Evolutionary conservation across 2,329 filamentous ascomycete genomes (phyloP).

Genomic region (Epichloe amarillans): DNA sequence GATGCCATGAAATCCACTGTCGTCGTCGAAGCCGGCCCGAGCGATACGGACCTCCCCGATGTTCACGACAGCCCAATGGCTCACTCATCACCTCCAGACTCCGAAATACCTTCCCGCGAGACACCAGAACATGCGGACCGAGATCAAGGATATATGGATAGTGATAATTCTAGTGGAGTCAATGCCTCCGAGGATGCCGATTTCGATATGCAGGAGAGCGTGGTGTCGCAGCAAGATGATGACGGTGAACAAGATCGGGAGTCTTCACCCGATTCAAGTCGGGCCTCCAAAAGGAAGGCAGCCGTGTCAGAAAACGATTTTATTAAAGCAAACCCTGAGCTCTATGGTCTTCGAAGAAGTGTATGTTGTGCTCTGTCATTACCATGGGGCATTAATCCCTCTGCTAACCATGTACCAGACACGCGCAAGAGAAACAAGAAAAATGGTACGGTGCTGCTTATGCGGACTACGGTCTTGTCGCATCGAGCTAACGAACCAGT

Average conservation of each 20-base stretch:
- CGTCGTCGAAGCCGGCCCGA: slow-evolving; percentile 20
- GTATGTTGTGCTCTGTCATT: slow-evolving; percentile 38
- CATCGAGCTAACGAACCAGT: background rate
- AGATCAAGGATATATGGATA: slow-evolving; percentile 29
- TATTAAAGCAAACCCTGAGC: slow-evolving; percentile 81
- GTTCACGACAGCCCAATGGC: slow-evolving; percentile 44
- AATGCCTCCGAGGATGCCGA: slow-evolving; percentile 57
- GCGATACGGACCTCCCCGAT: slow-evolving; percentile 67
- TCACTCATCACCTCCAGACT: slow-evolving; percentile 29
- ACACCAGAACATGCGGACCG: slow-evolving; percentile 26
- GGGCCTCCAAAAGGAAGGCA: slow-evolving; percentile 60
- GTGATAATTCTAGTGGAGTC: slow-evolving; percentile 35
- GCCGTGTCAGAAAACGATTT: slow-evolving; percentile 62
- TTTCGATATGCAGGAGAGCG: slow-evolving; percentile 58
- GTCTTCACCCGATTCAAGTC: slow-evolving; percentile 57
- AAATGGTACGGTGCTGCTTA: slow-evolving; percentile 36
- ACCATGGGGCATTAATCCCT: slow-evolving; percentile 14
- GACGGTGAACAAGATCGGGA: slow-evolving; percentile 41
- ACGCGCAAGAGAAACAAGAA: slow-evolving; percentile 43
- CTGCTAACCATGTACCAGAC: slow-evolving; percentile 25
- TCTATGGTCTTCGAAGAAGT: slow-evolving; percentile 89
- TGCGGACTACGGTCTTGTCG: background rate
- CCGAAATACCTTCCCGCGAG: slow-evolving; percentile 27
- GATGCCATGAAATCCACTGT: slow-evolving; percentile 28
- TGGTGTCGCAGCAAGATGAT: slow-evolving; percentile 30